phyloP scores from a whole-genome alignment of 2,329 filamentous ascomycete genomes.

The Epichloe sibirici region DNA sequence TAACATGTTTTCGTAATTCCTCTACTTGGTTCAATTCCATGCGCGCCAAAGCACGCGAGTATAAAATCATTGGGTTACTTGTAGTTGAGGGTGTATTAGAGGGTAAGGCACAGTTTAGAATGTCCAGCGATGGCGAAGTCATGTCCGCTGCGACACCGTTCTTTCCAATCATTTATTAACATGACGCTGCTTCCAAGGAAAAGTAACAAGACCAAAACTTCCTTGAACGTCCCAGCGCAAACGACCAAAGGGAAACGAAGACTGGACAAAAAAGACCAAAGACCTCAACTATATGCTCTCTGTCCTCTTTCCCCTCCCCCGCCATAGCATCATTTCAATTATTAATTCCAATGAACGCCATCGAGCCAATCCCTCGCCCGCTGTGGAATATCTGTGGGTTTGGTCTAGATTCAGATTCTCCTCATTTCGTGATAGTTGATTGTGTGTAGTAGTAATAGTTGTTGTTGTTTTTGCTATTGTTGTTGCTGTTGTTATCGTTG shows the following conservation, averaged over 20 bases:
- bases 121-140: too few species aligned
- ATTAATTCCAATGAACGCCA: slow-evolving; percentile 13
- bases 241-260: slow-evolving; percentile 5
- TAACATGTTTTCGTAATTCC: too few species aligned
- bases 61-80: too few species aligned
- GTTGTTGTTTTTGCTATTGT: not conserved
- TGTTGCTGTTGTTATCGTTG: not conserved
- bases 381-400: not conserved
- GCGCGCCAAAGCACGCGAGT: too few species aligned
- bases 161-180: not conserved
- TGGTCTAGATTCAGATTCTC: not conserved
- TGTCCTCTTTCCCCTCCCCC: not conserved
- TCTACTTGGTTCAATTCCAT: too few species aligned
- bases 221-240: slow-evolving; percentile 9
- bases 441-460: not conserved
- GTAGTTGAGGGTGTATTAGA: too few species aligned
- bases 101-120: too few species aligned
- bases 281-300: not conserved
- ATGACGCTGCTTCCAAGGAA: not conserved
- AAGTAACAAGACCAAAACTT: slow-evolving; percentile 1
- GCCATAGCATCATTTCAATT: not conserved
- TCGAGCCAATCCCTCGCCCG: not conserved
- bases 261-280: not conserved
- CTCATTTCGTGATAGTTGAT: not conserved
- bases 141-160: not conserved